Percentiles rank a stretch among this genome's conserved stretches.
Conservation (phyloP, 192 early-diverging fungal species). For the Backusella westeae region DNA sequence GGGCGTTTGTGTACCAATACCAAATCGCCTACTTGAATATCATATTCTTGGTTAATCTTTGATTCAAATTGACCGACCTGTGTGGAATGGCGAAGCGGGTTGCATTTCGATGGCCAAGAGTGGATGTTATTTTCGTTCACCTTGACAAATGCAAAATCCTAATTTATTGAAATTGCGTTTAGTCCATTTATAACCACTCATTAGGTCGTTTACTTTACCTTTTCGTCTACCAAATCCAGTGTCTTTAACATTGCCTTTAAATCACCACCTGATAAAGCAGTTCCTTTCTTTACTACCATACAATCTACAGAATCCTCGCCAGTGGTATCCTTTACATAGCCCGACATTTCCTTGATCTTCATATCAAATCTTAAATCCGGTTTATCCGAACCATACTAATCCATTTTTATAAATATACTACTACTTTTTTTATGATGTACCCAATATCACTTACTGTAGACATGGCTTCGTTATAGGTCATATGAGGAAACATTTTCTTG, state of each 20-base stretch:
- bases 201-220: neutral
- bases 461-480: slow-evolving; percentile 86
- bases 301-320: slow-evolving; percentile 44
- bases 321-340: slow-evolving; percentile 27
- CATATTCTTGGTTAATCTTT: slow-evolving; percentile 21
- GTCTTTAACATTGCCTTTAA: slow-evolving; percentile 17
- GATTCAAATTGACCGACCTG: slow-evolving; percentile 4
- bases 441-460: slow-evolving; percentile 35
- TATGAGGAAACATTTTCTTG: slow-evolving; percentile 56
- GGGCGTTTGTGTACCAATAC: slow-evolving; percentile 55
- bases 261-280: slow-evolving; percentile 35
- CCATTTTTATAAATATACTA: slow-evolving; percentile 8
- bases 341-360: slow-evolving; percentile 45
- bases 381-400: slow-evolving; percentile 83
- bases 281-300: slow-evolving; percentile 48
- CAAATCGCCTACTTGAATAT: slow-evolving; percentile 54
- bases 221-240: slow-evolving; percentile 4
- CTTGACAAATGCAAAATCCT: slow-evolving; percentile 44
- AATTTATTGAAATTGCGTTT: neutral
- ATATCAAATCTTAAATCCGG: slow-evolving; percentile 84
- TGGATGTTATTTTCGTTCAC: slow-evolving; percentile 45
- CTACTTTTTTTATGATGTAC: neutral
- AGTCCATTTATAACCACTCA: neutral
- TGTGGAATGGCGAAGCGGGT: slow-evolving; percentile 20
- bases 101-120: slow-evolving; percentile 39